phyloP scores from a whole-genome alignment of 1,139 yeast species.

The Taphrina deformans region DNA sequence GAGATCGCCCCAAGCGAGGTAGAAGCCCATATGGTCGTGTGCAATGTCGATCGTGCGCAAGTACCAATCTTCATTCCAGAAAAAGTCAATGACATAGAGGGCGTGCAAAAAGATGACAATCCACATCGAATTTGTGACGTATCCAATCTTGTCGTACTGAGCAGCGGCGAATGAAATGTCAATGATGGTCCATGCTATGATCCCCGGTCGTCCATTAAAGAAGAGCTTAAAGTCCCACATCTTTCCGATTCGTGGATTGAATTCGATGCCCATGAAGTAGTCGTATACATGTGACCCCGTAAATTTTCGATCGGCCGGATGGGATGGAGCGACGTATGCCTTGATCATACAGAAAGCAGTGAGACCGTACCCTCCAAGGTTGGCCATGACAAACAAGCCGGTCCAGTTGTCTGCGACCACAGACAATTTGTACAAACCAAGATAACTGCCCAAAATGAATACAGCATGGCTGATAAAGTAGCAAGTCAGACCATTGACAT shows the following conservation, averaged over 20 bases:
- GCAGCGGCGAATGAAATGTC: slow-evolving; percentile 78
- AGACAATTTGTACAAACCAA: slow-evolving; percentile 25
- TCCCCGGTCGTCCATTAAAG: slow-evolving; percentile 92
- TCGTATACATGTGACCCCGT: slow-evolving; percentile 48
- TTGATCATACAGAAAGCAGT: slow-evolving; percentile 34
- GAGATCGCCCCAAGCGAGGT: slow-evolving; percentile 92
- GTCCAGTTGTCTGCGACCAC: slow-evolving; percentile 35
- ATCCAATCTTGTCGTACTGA: slow-evolving; percentile 65
- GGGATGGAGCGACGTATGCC: slow-evolving; percentile 34
- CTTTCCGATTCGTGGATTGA: slow-evolving; percentile 80
- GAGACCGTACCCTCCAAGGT: slow-evolving; percentile 31
- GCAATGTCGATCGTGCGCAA: slow-evolving; percentile 92
- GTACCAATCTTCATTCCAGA: slow-evolving; percentile 50
- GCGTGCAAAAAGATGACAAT: slow-evolving; percentile 70
- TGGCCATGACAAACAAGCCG: slow-evolving; percentile 31
- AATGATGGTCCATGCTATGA: slow-evolving; percentile 78
- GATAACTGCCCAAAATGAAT: slow-evolving; percentile 22
- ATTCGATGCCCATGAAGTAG: slow-evolving; percentile 95
- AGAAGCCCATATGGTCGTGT: slow-evolving; percentile 97
- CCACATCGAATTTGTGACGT: slow-evolving; percentile 68
- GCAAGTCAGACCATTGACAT: slow-evolving; percentile 34
- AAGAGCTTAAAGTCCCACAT: slow-evolving; percentile 82
- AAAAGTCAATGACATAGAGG: slow-evolving; percentile 83
- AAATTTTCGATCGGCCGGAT: slow-evolving; percentile 34
- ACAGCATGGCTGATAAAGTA: slow-evolving; percentile 34